Evolutionary conservation across 352 stramenopile genomes (phyloP).

Genomic region (Phytopythium ostracodes): DNA sequence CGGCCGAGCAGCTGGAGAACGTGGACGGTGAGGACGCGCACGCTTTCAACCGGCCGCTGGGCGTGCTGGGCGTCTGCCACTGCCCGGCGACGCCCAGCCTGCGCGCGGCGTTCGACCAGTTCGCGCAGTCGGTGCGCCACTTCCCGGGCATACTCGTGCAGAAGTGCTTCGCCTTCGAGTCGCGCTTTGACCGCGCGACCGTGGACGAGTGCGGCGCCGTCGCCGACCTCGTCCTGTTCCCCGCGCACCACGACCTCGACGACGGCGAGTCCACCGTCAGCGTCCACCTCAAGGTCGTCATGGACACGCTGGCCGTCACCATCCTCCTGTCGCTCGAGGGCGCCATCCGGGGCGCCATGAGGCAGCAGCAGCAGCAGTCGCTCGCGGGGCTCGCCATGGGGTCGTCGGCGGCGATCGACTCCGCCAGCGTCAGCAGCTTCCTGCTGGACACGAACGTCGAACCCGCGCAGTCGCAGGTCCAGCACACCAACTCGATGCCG

Average conservation of each 20-base stretch:
- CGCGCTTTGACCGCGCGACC: conserved; percentile 58
- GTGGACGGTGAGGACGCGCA: conserved; percentile 75
- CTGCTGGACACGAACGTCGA: conserved; percentile 79
- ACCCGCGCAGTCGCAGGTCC: conserved; percentile 25
- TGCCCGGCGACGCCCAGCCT: conserved; percentile 63
- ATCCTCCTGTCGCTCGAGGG: conserved; percentile 83
- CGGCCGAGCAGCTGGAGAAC: conserved; percentile 44
- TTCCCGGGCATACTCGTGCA: conserved; percentile 71
- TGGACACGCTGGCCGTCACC: conserved; percentile 78
- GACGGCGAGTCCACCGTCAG: conserved; percentile 69
- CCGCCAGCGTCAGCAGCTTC: conserved; percentile 29
- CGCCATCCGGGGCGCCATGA: conserved; percentile 57
- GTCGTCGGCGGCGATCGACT: background rate
- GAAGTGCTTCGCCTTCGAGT: conserved; percentile 84
- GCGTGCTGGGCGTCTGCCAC: conserved; percentile 77
- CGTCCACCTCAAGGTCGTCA: conserved; percentile 74
- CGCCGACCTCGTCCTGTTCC: conserved; percentile 79
- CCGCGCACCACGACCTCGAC: conserved; percentile 60
- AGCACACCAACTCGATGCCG: conserved; percentile 19
- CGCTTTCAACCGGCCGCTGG: conserved; percentile 62
- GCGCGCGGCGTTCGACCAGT: conserved; percentile 55
- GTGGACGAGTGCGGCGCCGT: conserved; percentile 55
- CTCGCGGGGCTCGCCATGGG: background rate
- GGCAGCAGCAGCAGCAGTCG: conserved; percentile 19
- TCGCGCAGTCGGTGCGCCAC: conserved; percentile 54